Evolutionary conservation across 495 filamentous ascomycete genomes (phyloP), one percentile per base, ranked within the genome.

Genomic region (Platismatia glauca): DNA sequence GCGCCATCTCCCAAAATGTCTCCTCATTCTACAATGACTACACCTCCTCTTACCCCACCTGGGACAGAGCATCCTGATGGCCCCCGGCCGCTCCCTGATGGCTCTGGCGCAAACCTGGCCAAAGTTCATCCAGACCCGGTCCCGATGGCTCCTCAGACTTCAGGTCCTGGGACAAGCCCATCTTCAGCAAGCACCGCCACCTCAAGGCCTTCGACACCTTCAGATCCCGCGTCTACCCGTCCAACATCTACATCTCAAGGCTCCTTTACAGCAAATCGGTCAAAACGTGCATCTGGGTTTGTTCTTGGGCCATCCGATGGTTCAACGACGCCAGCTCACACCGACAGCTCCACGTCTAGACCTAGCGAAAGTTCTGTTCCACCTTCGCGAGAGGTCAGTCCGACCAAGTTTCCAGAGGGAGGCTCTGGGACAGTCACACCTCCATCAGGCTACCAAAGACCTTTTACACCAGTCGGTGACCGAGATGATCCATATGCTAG

Each of bases 401-500:
- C 85, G 3, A 16, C 16, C 27, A 61, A 53, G 39, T 41, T 4
- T 41, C 46, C 12, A 60, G 65, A 67, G 46, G 58, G 70, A 60
- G 83, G 78, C 64, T 80, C 82, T 22, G 84, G 84, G 64, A 81
- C 78, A 34, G 72, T 72, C 31, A 85, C 84, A n/a, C 84, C 84
- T 31, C 78, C 81, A 60, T 15, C 48, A 29, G 27, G 24, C 48
- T 83, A 82, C 62, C 81, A 79, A 27, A 79, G 86, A 34, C 85
- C 90, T 22, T 88, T 89, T 64, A 91, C 89, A 46, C 92, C 90
- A 6, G 78, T 84, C 15, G 90, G 88, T 22, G 91, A 95, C 39
- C 83, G 77, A 31, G 89, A 96, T 72, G 91, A 97, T 70, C 91
- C 93, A 11, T 95, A 95, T 72, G 88, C 90, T 20, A 87, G 89